Evolutionary conservation across 2,329 filamentous ascomycete genomes (phyloP), one percentile per base, ranked within the genome.

Genomic region (Pseudogymnoascus sp.): DNA sequence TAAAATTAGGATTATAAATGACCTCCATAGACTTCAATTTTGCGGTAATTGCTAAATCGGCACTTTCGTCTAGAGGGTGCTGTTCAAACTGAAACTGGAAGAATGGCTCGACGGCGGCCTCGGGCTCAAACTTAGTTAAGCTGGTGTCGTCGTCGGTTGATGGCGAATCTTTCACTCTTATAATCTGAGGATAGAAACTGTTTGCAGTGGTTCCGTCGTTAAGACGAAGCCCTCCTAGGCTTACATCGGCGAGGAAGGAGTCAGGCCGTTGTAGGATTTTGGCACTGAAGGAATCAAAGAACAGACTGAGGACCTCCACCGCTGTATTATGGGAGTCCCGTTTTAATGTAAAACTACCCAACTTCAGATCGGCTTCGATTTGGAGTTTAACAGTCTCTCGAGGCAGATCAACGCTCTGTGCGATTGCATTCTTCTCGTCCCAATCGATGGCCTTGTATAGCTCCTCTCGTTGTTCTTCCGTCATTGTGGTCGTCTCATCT

Each of bases 391-490:
- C 81, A 8, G 91, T 91, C 67, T 99, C 94, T 60, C 90, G 85
- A 0, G 95, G 95, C 32, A 91, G 80, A 67, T 99, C 94, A 3
- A 99, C 87, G 41, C 89, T 87, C 66, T 96, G 91, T 0, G 91
- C 81, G 38, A 99, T 81, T 1, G 89, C 90, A 63, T 92, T 87
- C 78, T 97, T 97, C 74, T 99, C 94, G 64, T 99, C 90, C 87
- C 93, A 99, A 69, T 97, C 94, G 68, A 99, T 99, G 58, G 91
- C 95, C 67, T 95, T 88, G 73, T 97, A 99, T 8, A 99, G 82
- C 74, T 99, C 93, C 72, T 97, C 91, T 41, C 93, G 87, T 72
- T 99, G 92, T 73, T 97, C 87, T 64, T 99, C 94, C 0, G 90
- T 95, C 81, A 99, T 96, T 63, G 91, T 84, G 0, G 87, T 90